phyloP scores from a whole-genome alignment of 2,329 filamentous ascomycete species.

The Colletotrichum incanum region DNA sequence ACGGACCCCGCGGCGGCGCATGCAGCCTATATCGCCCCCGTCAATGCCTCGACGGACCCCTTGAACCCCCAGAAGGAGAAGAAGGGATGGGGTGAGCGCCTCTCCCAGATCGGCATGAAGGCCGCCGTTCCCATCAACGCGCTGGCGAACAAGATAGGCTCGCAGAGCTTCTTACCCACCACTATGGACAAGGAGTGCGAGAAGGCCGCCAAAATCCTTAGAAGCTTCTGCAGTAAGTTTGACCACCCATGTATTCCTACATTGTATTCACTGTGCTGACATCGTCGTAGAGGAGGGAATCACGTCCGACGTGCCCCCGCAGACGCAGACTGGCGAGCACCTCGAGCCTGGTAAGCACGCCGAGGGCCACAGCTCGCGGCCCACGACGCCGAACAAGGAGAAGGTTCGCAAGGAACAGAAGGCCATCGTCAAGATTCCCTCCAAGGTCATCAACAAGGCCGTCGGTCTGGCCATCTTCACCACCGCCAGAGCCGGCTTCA shows the following conservation, averaged over 20 bases:
- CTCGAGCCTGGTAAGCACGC: conserved; percentile 42
- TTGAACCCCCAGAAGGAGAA: conserved; percentile 39
- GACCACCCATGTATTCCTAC: not conserved
- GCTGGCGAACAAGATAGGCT: conserved; percentile 85
- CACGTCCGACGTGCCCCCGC: conserved; percentile 57
- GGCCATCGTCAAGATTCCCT: conserved; percentile 69
- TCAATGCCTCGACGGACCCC: conserved; percentile 1
- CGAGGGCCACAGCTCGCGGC: conserved; percentile 30
- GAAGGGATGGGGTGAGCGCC: conserved; percentile 37
- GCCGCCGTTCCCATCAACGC: conserved; percentile 83
- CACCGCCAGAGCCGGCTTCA: conserved; percentile 77
- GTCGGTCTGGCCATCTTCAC: conserved; percentile 82
- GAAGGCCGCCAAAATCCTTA: conserved; percentile 88
- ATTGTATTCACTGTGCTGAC: conserved; percentile 38
- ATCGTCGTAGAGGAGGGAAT: conserved; percentile 64
- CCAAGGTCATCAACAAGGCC: conserved; percentile 75
- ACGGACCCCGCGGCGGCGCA: conserved; percentile 11
- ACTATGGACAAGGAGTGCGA: conserved; percentile 91
- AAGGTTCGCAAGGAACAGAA: conserved; percentile 56
- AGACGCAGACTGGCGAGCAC: conserved; percentile 45
- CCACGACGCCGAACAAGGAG: conserved; percentile 47
- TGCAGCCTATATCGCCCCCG: conserved; percentile 25
- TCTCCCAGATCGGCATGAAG: conserved; percentile 56
- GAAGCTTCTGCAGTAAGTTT: conserved; percentile 85
- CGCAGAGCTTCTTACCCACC: conserved; percentile 88